Evolutionary conservation across 352 stramenopile species (phyloP), one percentile per base, ranked within the genome.

Genomic region (Pythium brassicae): DNA sequence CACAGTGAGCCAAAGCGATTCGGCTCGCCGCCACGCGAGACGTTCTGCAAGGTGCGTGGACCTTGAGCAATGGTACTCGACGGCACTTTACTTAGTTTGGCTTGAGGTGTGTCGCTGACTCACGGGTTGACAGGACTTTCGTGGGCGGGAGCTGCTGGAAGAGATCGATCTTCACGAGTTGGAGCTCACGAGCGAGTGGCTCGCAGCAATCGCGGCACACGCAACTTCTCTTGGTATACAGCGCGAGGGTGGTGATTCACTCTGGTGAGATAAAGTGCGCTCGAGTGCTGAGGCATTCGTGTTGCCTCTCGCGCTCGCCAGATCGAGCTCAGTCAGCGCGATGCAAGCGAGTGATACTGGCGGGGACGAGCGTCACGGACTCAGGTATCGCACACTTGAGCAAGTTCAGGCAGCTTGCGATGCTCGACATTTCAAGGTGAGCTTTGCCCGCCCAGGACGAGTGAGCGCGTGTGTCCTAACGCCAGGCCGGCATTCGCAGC

Each of bases 1-100:
- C 10, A 46, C 32, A 37, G 14, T 9, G 55, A 55, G 19, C 19
- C 57, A 22, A 72, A 76, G 40, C 48, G 37, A n/a, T 61, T 76
- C 25, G 23, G 9, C 4, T 19, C 45, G 5, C 68, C 71, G 14
- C 68, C 68, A 19, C 56, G 14, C 0, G 71, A 74, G 19, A 14
- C 65, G 6, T 72, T 71, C 47, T 80, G 71, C 40, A 63, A 75
- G 71, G 70, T 76, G 61, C 4, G 20, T 15, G 9, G 8, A 17
- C 42, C n/a, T 20, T 6, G 4, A 5, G 14, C 6, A 27, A 26
- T 9, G 29, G 10, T 35, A 4, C 29, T 4, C 29, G 29, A 10
- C 4, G 9, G 32, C 32, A 14, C 32, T 37, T 37, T 11, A 37
- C n/a, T n/a, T n/a, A n/a, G n/a, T n/a, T 37, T 7, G 8, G 37